phyloP scores from a whole-genome alignment of 108 stramenopile genomes.

The Parmales sp. region DNA sequence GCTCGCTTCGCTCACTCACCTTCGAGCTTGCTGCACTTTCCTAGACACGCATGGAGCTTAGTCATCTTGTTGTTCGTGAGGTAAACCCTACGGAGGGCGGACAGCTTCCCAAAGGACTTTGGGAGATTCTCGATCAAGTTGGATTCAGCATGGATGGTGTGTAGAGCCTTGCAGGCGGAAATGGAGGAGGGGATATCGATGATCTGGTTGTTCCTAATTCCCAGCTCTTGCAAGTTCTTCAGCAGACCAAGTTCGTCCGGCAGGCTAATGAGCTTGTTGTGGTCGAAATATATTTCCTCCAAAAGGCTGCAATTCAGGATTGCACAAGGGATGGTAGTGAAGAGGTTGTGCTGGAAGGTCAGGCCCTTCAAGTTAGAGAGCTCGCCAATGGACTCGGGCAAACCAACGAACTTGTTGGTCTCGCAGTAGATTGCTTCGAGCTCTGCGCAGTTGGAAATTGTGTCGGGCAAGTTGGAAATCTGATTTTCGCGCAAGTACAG shows the following conservation, averaged over 20 bases:
- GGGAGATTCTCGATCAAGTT: neutral
- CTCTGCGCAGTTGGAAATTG: neutral
- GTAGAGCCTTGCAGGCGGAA: neutral
- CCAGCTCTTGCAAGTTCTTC: neutral
- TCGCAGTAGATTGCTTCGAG: neutral
- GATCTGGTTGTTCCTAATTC: neutral
- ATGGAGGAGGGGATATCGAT: neutral
- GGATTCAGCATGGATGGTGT: neutral
- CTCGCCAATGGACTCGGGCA: neutral
- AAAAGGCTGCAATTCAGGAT: neutral
- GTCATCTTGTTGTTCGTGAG: neutral
- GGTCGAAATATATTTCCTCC: conserved; percentile 7
- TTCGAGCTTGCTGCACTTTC: neutral
- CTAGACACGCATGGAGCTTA: conserved; percentile 5
- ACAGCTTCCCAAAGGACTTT: neutral
- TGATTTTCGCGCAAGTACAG: conserved; percentile 8
- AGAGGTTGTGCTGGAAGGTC: neutral
- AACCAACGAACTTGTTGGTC: neutral
- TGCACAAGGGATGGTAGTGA: neutral
- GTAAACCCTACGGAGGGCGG: neutral
- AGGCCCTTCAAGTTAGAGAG: neutral
- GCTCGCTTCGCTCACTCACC: too few relatives aligned
- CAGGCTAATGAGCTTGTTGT: neutral
- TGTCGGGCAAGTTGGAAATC: neutral
- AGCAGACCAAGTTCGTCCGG: neutral